A percentile compares a stretch with the other conserved stretches of the same genome.
phyloP scores from a whole-genome alignment of 352 stramenopile genomes.

The Phytophthora boehmeriae region DNA sequence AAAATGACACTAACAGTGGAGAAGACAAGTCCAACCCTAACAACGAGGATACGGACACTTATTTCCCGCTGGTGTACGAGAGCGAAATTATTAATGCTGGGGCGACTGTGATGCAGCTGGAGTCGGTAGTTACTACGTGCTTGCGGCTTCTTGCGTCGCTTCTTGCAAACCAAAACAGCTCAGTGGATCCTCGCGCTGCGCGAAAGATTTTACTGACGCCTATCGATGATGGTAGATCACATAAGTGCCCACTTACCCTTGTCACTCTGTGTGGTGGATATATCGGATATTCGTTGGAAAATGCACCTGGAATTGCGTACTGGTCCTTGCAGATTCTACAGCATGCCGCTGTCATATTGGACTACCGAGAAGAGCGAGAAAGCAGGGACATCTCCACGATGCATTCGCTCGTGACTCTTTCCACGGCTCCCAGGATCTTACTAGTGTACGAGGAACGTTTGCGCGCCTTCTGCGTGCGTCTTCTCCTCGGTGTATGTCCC shows the following conservation, averaged over 20 bases:
- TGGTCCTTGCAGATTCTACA: conserved; percentile 62
- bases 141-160: conserved; percentile 56
- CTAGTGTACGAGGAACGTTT: conserved; percentile 46
- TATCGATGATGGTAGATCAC: conserved; percentile 50
- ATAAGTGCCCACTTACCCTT: conserved; percentile 49
- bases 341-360: conserved; percentile 41
- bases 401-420: conserved; percentile 60
- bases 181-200: conserved; percentile 11
- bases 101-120: conserved; percentile 28
- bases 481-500: conserved; percentile 19
- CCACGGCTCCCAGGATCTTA: conserved; percentile 44
- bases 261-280: conserved; percentile 61
- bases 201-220: conserved; percentile 47
- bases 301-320: conserved; percentile 41
- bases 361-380: conserved; percentile 29
- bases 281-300: conserved; percentile 49
- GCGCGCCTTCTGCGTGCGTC: conserved; percentile 38
- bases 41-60: not conserved
- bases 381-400: conserved; percentile 25
- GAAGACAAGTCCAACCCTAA: conserved; percentile 9
- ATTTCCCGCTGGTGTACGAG: conserved; percentile 46
- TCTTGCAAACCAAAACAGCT: conserved; percentile 15
- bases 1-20: conserved; percentile 22
- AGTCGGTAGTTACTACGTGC: conserved; percentile 51
- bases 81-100: conserved; percentile 21